Evolutionary conservation across 2,329 filamentous ascomycete genomes (phyloP), one percentile per base, ranked within the genome.

Genomic region (Didymella pomorum): DNA sequence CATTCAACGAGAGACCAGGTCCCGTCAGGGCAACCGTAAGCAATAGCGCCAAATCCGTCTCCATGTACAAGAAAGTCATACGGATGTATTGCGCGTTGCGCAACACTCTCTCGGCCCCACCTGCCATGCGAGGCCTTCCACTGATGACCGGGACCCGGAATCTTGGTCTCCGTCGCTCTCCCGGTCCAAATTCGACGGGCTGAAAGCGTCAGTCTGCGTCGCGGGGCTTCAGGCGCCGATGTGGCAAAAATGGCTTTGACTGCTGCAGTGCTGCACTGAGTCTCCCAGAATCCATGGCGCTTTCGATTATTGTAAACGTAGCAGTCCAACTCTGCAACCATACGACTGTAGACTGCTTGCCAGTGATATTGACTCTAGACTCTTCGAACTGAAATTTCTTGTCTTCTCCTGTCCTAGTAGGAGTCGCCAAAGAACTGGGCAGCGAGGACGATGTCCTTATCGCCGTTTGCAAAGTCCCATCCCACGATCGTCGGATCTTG

Each of bases 381-480:
- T 20, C 20, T 10, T 20, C 33, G 16, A 20, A 14, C 23, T 14
- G 33, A 18, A 9, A 26, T 16, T 14, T 29, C 26, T 20, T 29
- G 43, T 3, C 6, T 12, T 2, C n/a, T 29, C 26, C 20, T 20
- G 20, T 37, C 8, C 44, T 37, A 70, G 37, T 68, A 70, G 2
- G 71, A 75, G 56, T 86, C 52, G 6, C 83, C 87, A 74, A 96
- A 97, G 72, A 96, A 96, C 33, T 86, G 84, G 63, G 87, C 87
- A 7, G 89, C 91, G 72, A 91, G 88, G 54, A 92, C 86, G 52
- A 97, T 85, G 67, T 96, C 90, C 54, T 85, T 78, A 65, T 99
- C 93, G 4, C 87, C 89, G 66, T 93, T 92, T 58, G 93, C 95
- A 82, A 98, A 99, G 76, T 99, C 95, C 95, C 95, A 99, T 0